Base-by-base conservation (phyloP, 176 grass and related monocot genomes). In the Musa itinerans region DNA sequence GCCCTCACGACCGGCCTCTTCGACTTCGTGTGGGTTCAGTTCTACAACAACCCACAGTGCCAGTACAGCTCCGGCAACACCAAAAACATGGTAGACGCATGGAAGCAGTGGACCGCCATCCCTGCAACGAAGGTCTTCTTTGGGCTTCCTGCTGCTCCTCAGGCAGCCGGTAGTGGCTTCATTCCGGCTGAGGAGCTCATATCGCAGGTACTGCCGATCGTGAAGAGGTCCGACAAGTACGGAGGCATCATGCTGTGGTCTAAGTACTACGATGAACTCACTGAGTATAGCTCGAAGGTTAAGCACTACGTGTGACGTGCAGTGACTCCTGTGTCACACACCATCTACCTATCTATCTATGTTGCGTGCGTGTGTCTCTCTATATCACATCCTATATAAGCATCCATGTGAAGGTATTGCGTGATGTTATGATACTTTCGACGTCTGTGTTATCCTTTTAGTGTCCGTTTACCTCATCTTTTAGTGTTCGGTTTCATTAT, bases 171-270 rank as follows among this genome's bases (percentile, higher is more conserved):
- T 10, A 84, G 86, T 66, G 89, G 89, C 11, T 92, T 89, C 77
- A 78, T 92, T 74, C 24, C 66, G 50, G 9, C 89, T 2, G 78
- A 21, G 21, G 81, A 80, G 49, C 76, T 92, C 54, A 43, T 78
- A 0, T 55, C 69, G 11, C 2, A 82, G 27, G 86, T 92, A 72
- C 86, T 92, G 8, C 86, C 86, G 1, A 77, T 74, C 62, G 77
- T 92, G 7, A 86, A 72, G 84, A 68, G 78, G 10, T 84, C 89
- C 0, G n/a, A 58, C 16, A 92, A 92, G 79, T 92, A 89, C n/a
- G 86, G 89, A 5, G 89, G 89, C 6, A 92, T 92, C 74, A 89
- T 92, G 89, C 63, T 92, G 24, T 92, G 89, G 89, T 89, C 89
- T 0, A 86, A 87, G 73, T 92, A 62, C 79, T 89, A 82, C 70